Evolutionary conservation across 495 filamentous ascomycete genomes (phyloP).

Genomic region (Neurospora hispaniola): DNA sequence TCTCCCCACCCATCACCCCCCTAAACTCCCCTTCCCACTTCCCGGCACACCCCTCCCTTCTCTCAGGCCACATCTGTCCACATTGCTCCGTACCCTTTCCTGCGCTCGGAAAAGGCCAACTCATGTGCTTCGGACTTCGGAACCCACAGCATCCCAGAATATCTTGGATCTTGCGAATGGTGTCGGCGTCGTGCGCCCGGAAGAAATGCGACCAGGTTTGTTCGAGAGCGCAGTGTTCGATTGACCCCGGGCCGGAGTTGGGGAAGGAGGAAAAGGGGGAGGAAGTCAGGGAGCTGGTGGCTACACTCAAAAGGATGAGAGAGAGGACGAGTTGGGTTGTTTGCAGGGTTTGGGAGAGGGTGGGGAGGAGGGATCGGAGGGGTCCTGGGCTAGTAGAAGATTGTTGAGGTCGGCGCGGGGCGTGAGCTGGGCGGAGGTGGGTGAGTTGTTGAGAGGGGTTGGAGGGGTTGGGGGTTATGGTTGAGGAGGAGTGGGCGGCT

Average conservation of each 20-base stretch:
- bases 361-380: slow-evolving; percentile 21
- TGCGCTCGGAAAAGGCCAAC: slow-evolving; percentile 44
- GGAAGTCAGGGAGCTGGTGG: slow-evolving; percentile 42
- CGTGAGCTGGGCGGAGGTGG: slow-evolving; percentile 21
- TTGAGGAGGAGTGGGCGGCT: slow-evolving; percentile 11
- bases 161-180: slow-evolving; percentile 54
- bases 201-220: slow-evolving; percentile 44
- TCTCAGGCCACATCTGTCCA: not conserved
- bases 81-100: not conserved
- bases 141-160: slow-evolving; percentile 55
- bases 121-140: slow-evolving; percentile 40
- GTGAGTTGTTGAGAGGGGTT: slow-evolving; percentile 27
- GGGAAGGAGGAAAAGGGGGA: slow-evolving; percentile 15
- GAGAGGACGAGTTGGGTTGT: slow-evolving; percentile 23
- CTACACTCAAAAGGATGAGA: slow-evolving; percentile 41
- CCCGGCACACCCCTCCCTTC: slow-evolving; percentile 4
- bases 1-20: not conserved
- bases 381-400: slow-evolving; percentile 10
- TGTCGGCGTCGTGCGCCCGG: slow-evolving; percentile 31
- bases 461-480: slow-evolving; percentile 24
- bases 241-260: not conserved
- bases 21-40: slow-evolving; percentile 8
- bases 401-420: slow-evolving; percentile 39
- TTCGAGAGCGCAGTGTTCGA: slow-evolving; percentile 27
- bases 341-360: slow-evolving; percentile 25